Percentiles rank a stretch among this genome's conserved stretches.
Conservation (phyloP, 2,329 filamentous ascomycete species). For the Alternaria sp. region DNA sequence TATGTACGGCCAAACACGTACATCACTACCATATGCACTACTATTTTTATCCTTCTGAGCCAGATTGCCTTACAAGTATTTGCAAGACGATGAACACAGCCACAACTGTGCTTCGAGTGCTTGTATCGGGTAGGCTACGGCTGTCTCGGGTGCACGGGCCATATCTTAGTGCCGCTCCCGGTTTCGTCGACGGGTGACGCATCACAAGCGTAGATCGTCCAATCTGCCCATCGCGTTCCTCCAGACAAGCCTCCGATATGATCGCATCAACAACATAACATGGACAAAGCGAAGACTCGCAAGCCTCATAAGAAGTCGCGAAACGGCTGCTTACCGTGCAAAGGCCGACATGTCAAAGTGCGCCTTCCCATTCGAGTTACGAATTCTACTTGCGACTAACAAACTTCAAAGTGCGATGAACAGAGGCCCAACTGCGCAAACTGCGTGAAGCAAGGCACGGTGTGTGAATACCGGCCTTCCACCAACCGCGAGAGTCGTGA, state of each 20-base stretch:
- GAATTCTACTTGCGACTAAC: constrained; percentile 13
- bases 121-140: not conserved
- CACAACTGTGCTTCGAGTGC: not conserved
- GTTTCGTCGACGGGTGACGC: constrained; percentile 5
- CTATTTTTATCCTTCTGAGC: not conserved
- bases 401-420: constrained; percentile 37
- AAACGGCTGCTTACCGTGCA: constrained; percentile 39
- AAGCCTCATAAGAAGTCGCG: constrained; percentile 40
- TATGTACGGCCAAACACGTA: not conserved
- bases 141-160: constrained; percentile 3
- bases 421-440: constrained; percentile 38
- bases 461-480: constrained; percentile 34
- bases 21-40: not conserved
- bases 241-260: constrained; percentile 3
- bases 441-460: constrained; percentile 39
- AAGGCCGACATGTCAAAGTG: constrained; percentile 40
- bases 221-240: constrained; percentile 6
- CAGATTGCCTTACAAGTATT: not conserved
- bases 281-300: constrained; percentile 34
- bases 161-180: not conserved
- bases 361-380: not conserved
- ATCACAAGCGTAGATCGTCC: constrained; percentile 2
- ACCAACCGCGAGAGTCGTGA: constrained; percentile 26
- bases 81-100: not conserved
- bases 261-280: constrained; percentile 12